Evolutionary conservation across 2,329 filamentous ascomycete genomes (phyloP).

Genomic region (Lecanicillium sp.): DNA sequence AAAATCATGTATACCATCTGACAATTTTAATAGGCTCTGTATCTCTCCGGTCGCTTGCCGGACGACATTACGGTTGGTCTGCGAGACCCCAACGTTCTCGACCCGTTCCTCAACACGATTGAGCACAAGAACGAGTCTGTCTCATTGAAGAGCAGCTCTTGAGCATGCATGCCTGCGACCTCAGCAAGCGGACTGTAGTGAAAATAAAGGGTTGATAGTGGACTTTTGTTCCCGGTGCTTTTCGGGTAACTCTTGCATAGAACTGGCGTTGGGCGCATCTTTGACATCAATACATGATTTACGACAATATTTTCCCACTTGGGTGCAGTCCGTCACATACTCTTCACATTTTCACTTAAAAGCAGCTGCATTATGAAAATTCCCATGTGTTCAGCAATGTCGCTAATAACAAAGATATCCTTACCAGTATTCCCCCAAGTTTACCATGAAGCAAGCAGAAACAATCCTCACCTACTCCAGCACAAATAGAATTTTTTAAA

Average conservation of each 20-base stretch:
- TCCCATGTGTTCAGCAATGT: too few relatives aligned
- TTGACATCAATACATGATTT: neutral
- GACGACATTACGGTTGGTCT: slow-evolving; percentile 72
- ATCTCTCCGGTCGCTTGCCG: slow-evolving; percentile 45
- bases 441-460: too few relatives aligned
- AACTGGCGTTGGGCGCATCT: neutral
- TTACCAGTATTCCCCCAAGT: too few relatives aligned
- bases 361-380: too few relatives aligned
- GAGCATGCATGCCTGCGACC: neutral
- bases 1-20: neutral
- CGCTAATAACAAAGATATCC: too few relatives aligned
- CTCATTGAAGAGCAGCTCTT: neutral
- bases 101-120: slow-evolving; percentile 63
- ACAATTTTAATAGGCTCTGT: slow-evolving; percentile 34
- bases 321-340: too few relatives aligned
- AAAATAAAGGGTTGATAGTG: neutral
- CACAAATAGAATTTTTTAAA: too few relatives aligned
- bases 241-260: too few relatives aligned
- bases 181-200: neutral
- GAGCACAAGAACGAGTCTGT: slow-evolving; percentile 56
- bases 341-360: too few relatives aligned
- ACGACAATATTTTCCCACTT: neutral
- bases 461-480: too few relatives aligned
- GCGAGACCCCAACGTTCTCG: slow-evolving; percentile 72
- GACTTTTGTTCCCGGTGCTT: too few relatives aligned